Evolutionary conservation across 2,329 filamentous ascomycete genomes (phyloP).

Genomic region (Calonectria fujianensis): DNA sequence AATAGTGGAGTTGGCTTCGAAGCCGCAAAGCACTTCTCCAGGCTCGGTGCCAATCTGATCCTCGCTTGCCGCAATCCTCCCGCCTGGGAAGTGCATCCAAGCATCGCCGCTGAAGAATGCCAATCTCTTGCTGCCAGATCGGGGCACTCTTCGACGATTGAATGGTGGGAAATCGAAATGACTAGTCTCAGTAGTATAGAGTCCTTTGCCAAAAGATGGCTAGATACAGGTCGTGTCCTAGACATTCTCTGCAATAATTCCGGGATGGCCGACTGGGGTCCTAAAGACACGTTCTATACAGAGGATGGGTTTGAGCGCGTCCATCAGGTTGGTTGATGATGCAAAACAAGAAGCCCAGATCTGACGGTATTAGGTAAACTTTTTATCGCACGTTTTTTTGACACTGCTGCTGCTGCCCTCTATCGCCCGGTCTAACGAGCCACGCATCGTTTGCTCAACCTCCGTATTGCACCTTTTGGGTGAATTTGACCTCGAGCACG

Average conservation of each 20-base stretch:
- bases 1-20: conserved; percentile 34
- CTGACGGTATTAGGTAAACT: conserved; percentile 9
- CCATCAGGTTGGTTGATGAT: conserved; percentile 11
- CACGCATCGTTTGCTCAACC: conserved; percentile 24
- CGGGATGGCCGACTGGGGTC: neutral
- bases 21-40: conserved; percentile 28
- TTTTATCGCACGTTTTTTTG: conserved; percentile 28
- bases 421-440: neutral
- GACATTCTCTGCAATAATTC: conserved; percentile 32
- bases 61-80: conserved; percentile 33
- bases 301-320: conserved; percentile 24
- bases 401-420: conserved; percentile 29
- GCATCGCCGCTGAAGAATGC: conserved; percentile 17
- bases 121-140: neutral
- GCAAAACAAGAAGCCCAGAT: too few relatives aligned
- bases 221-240: neutral
- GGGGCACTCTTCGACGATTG: conserved; percentile 28
- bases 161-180: conserved; percentile 35
- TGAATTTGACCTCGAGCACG: conserved; percentile 17
- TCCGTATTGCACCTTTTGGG: conserved; percentile 18
- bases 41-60: conserved; percentile 29
- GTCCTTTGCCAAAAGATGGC: conserved; percentile 10
- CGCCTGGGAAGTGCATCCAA: conserved; percentile 23
- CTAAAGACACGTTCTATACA: neutral
- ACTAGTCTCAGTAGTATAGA: conserved; percentile 14